Percentiles rank a stretch among this genome's conserved stretches.
Conservation (phyloP, 2,329 filamentous ascomycete species). For the Volutella citrinella region DNA sequence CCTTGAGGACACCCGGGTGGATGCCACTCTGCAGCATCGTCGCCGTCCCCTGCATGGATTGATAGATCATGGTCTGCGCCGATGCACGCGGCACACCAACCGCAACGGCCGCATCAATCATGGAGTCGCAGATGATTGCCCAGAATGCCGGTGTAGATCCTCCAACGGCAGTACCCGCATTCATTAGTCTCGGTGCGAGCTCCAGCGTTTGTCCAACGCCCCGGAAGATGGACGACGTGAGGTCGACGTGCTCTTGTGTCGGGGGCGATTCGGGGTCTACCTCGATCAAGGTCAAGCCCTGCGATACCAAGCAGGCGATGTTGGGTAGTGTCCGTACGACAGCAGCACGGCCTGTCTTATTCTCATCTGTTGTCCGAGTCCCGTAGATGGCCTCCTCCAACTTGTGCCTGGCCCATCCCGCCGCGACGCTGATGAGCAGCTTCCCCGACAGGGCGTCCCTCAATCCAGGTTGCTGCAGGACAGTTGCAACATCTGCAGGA, state of each 20-base stretch:
- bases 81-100: constrained; percentile 55
- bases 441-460: constrained; percentile 39
- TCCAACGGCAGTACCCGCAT: constrained; percentile 56
- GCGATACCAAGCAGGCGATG: constrained; percentile 29
- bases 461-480: constrained; percentile 36
- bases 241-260: constrained; percentile 18
- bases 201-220: constrained; percentile 51
- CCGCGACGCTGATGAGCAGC: constrained; percentile 49
- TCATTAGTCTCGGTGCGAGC: constrained; percentile 50
- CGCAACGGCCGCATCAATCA: constrained; percentile 58
- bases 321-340: constrained; percentile 34
- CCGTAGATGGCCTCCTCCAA: constrained; percentile 36
- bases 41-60: constrained; percentile 57
- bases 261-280: constrained; percentile 14
- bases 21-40: constrained; percentile 50
- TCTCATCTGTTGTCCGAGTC: constrained; percentile 11
- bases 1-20: constrained; percentile 54
- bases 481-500: constrained; percentile 38
- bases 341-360: constrained; percentile 16
- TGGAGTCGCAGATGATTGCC: constrained; percentile 54
- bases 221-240: constrained; percentile 47
- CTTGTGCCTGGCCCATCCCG: constrained; percentile 43
- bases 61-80: constrained; percentile 57
- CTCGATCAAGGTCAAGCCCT: constrained; percentile 33
- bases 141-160: constrained; percentile 61